Evolutionary conservation across 2,329 filamentous ascomycete genomes (phyloP), one percentile per base, ranked within the genome.

Genomic region (Shiraia sp.): DNA sequence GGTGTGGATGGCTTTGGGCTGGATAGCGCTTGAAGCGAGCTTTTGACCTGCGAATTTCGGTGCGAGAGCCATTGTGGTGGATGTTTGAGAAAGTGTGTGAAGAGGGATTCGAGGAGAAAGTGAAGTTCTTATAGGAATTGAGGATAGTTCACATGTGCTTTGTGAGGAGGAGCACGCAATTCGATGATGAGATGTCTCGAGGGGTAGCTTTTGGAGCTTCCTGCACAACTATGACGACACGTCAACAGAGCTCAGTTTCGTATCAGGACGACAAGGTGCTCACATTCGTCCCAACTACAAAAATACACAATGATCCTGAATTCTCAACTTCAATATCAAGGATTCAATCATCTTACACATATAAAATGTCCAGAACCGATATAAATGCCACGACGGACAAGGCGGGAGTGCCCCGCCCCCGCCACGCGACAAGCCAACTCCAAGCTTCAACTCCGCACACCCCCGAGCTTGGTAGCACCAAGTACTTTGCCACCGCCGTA

Each of bases 1-100:
- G 0, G 77, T 80, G 57, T 80, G 76, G 1, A 77, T 61, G 8
- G 74, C 67, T 57, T 72, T 67, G n/a, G 70, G 66, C 12, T 66
- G 62, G 33, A 72, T 63, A 24, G 61, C 53, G 25, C 57, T 56
- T 4, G 72, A 70, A n/a, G 71, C 73, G n/a, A 90, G 78, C 68
- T 81, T 86, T 61, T 88, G 85, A 49, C 82, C 87, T 12, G 83
- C 85, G 73, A 88, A 90, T 65, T 86, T 88, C 55, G 87, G 87
- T 54, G 86, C 81, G 58, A 91, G 79, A 22, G 87, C 85, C 87
- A 91, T 91, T 42, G 34, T 41, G 36, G 33, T 10, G 38, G 30
- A 24, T 37, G 16, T 13, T 32, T 12, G 24, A 13, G 12, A n/a
- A 29, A 4, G 15, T 13, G 5, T 25, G 8, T 34, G 19, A 14